Conservation (phyloP, 352 stramenopile genomes). For the Pythium volutum region DNA sequence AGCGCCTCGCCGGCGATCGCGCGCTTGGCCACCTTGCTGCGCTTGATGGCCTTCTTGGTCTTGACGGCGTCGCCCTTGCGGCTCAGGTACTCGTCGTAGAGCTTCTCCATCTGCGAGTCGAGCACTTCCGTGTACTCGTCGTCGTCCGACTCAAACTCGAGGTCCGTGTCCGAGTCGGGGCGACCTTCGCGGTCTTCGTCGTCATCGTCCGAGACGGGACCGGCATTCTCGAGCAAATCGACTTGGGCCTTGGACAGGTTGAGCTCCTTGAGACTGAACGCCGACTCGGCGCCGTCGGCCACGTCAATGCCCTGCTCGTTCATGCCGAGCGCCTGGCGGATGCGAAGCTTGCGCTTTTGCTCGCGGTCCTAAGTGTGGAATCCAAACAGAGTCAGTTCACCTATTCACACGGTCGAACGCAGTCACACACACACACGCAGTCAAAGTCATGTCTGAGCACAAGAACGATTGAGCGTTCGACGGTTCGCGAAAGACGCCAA, state of each 20-base stretch:
- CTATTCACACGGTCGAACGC: conserved; percentile 8
- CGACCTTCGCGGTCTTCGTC: conserved; percentile 11
- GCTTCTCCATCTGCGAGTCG: conserved; percentile 81
- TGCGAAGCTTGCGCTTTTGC: conserved; percentile 80
- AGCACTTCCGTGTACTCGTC: conserved; percentile 76
- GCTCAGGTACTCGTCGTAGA: conserved; percentile 80
- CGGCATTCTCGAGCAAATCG: conserved; percentile 72
- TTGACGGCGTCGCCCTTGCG: conserved; percentile 78
- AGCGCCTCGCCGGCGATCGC: conserved; percentile 77
- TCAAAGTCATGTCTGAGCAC: conserved; percentile 73
- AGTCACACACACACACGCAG: conserved; percentile 20
- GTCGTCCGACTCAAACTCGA: conserved; percentile 42
- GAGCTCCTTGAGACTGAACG: conserved; percentile 78
- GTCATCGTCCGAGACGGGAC: conserved; percentile 45
- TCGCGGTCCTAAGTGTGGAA: conserved; percentile 62
- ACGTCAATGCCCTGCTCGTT: conserved; percentile 80
- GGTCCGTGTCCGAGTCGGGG: conserved; percentile 23
- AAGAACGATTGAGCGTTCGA: conserved; percentile 88
- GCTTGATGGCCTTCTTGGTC: conserved; percentile 83
- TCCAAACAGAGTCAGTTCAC: neutral
- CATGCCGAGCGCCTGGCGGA: conserved; percentile 81
- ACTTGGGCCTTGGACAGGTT: conserved; percentile 77
- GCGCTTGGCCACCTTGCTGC: conserved; percentile 81
- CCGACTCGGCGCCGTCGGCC: conserved; percentile 65
- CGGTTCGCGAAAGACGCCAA: conserved; percentile 61